Conservation (phyloP, 768 basidiomycete species). For the Termitomyces sp. region DNA sequence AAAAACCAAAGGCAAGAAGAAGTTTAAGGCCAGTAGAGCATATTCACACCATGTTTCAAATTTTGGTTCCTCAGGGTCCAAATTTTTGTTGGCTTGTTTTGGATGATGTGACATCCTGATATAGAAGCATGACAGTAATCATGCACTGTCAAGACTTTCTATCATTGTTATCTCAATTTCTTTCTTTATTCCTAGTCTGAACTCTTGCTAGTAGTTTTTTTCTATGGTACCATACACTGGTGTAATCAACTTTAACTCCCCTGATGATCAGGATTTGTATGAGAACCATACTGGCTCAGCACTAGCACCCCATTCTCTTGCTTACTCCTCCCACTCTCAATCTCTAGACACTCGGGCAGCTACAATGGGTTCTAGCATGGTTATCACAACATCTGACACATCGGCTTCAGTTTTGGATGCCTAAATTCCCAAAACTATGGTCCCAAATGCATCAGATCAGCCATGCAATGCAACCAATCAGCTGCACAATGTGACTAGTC, state of each 20-base stretch:
- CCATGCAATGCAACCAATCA: too few species aligned
- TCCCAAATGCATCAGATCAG: too few species aligned
- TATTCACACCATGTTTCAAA: background rate
- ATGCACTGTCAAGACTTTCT: background rate
- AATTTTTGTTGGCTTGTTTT: constrained; percentile 19
- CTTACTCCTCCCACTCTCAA: background rate
- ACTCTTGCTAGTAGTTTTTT: too few species aligned
- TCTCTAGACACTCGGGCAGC: too few species aligned
- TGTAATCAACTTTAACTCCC: background rate
- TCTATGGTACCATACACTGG: background rate
- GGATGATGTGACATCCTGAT: background rate
- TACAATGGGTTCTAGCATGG: too few species aligned
- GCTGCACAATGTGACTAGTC: too few species aligned
- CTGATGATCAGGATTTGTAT: background rate
- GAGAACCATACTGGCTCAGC: background rate
- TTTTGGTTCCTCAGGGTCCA: background rate
- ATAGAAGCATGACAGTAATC: background rate
- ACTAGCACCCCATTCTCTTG: background rate
- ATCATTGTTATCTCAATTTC: background rate
- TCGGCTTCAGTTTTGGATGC: too few species aligned
- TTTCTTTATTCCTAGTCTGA: too few species aligned
- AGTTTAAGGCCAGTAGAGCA: too few species aligned
- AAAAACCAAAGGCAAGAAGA: too few species aligned
- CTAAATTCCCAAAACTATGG: too few species aligned
- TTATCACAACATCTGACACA: too few species aligned